phyloP scores from a whole-genome alignment of 2,329 filamentous ascomycete genomes.

The Neonectria faginata region DNA sequence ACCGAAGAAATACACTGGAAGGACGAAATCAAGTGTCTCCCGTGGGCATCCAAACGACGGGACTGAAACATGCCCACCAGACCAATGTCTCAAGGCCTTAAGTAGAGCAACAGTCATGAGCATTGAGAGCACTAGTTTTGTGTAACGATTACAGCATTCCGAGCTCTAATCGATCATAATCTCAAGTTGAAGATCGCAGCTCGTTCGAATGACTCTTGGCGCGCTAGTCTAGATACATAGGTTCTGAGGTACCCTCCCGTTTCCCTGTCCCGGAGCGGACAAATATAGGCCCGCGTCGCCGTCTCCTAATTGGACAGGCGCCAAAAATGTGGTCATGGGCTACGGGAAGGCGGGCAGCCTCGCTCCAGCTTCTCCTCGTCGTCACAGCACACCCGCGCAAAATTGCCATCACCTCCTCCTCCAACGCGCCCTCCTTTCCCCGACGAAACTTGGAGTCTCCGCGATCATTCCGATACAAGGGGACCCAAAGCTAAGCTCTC shows the following conservation, averaged over 20 bases:
- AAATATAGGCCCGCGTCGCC: constrained; percentile 37
- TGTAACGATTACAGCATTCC: background rate
- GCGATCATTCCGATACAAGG: background rate
- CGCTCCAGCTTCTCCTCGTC: constrained; percentile 45
- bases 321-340: constrained; percentile 48
- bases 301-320: constrained; percentile 35
- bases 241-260: constrained; percentile 25
- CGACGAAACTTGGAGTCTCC: constrained; percentile 3
- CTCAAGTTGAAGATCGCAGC: background rate
- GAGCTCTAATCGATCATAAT: background rate
- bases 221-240: background rate
- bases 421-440: constrained; percentile 26
- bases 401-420: constrained; percentile 35
- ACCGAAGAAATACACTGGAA: no score
- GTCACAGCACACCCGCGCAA: constrained; percentile 41
- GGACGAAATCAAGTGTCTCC: background rate
- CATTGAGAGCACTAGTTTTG: background rate
- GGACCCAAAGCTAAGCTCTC: constrained; percentile 24
- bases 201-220: background rate
- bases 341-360: constrained; percentile 48
- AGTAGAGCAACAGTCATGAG: no score
- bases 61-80: background rate
- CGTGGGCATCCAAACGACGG: background rate
- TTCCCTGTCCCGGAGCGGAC: constrained; percentile 35
- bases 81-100: background rate